Base-by-base conservation (phyloP, 345 rosid species). In the Brassica rapa region DNA sequence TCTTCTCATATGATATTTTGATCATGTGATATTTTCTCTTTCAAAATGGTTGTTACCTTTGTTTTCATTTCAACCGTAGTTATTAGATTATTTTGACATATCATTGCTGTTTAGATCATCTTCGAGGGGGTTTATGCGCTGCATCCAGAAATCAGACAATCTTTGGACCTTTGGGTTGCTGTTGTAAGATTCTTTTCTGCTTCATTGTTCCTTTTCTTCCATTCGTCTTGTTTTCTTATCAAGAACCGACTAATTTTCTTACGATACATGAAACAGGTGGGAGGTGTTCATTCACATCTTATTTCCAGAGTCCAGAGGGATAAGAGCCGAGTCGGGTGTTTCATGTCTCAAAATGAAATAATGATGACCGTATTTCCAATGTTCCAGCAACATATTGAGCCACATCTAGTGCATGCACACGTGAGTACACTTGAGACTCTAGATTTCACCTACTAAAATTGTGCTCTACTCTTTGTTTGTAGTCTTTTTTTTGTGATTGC, bases 321-420 rank as follows among this genome's bases (percentile, higher is more conserved):
- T 85, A 96, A 96, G 87, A 88, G 96, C 80, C 90, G 93, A 77
- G 85, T 87, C 21, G 97, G 96, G 61, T 86, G 89, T 79, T 93
- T 89, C 81, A 84, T 96, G 88, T 86, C 99, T 84, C 99, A 96
- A 84, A 91, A 93, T 75, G 99, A 93, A 85, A 93, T 96, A 83
- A 91, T 96, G 98, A 96, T 89, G 92, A 88, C 88, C 32, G 97
- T 96, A 32, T 96, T 96, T 80, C 99, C 99, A 60, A 91, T 96
- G 94, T 96, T 96, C 84, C 99, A 96, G 87, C 98, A 91, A 85
- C 87, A 90, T 76, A 93, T 93, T 65, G 99, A 96, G 80, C 99
- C 97, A 8, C 99, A 96, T 83, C 98, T 96, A 82, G 99, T 96
- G 83, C 96, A 93, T 79, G 99, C 99, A 68, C 98, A 96, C 84